Evolutionary conservation across 345 rosid species (phyloP).

Genomic region (Salix purpurea): DNA sequence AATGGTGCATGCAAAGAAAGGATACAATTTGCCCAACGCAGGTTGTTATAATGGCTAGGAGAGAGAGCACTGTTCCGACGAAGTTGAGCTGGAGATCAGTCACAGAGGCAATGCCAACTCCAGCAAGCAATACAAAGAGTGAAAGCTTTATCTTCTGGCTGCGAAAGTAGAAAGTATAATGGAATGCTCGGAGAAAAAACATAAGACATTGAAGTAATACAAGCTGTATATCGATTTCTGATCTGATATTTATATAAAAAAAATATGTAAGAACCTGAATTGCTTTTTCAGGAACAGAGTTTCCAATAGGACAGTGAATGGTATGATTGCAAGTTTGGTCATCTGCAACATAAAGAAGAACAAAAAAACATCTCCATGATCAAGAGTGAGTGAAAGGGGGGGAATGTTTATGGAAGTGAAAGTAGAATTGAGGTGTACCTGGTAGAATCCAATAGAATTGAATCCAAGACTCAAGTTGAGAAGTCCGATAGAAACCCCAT

Average conservation of each 20-base stretch:
- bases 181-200: not conserved
- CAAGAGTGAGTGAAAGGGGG: not conserved
- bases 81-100: conserved; percentile 95
- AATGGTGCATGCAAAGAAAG: conserved; percentile 16
- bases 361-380: not conserved
- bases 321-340: conserved; percentile 98
- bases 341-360: conserved; percentile 44
- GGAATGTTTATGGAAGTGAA: not conserved
- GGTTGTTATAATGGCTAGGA: conserved; percentile 82
- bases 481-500: conserved; percentile 91
- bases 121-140: conserved; percentile 60
- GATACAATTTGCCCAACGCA: conserved; percentile 98
- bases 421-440: conserved; percentile 34
- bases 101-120: conserved; percentile 89
- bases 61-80: conserved; percentile 72
- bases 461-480: conserved; percentile 95
- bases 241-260: too few species aligned
- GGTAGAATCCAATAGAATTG: conserved; percentile 96
- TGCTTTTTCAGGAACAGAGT: conserved; percentile 84
- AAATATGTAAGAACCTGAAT: conserved; percentile 53
- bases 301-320: conserved; percentile 92
- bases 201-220: not conserved
- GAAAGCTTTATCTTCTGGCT: conserved; percentile 75
- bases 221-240: not conserved
- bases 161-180: conserved; percentile 28